Conservation (phyloP, 108 stramenopile species). For the Pseudonitzschia pungens region DNA sequence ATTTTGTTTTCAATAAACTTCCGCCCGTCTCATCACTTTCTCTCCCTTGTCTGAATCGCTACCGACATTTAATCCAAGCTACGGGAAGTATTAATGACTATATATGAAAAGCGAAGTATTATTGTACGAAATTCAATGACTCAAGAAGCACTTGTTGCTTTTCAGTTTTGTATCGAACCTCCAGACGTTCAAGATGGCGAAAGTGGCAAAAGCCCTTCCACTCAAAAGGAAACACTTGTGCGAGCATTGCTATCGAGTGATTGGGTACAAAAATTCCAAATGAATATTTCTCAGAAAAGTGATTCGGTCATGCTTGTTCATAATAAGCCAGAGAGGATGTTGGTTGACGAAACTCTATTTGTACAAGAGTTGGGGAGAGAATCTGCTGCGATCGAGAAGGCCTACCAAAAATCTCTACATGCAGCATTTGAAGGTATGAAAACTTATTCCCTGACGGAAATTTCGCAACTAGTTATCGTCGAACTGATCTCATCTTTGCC, state of each 20-base stretch:
- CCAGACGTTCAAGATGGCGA: slow-evolving; percentile 8
- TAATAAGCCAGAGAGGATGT: slow-evolving; percentile 5
- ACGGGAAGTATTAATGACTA: slow-evolving; percentile 65
- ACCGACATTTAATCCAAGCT: slow-evolving; percentile 39
- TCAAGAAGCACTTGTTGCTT: slow-evolving; percentile 48
- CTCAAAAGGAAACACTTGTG: slow-evolving; percentile 50
- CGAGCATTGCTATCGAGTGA: slow-evolving; percentile 52
- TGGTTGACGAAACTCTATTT: slow-evolving; percentile 36
- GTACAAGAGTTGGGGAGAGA: slow-evolving; percentile 51
- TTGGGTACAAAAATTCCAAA: slow-evolving; percentile 44
- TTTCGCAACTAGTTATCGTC: neutral
- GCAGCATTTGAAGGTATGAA: slow-evolving; percentile 49
- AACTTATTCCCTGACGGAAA: neutral
- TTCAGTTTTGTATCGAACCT: slow-evolving; percentile 50
- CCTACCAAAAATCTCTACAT: slow-evolving; percentile 60
- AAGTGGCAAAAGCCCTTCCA: neutral
- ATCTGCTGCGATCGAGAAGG: slow-evolving; percentile 48
- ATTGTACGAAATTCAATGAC: slow-evolving; percentile 57
- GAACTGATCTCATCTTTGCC: neutral
- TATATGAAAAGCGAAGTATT: slow-evolving; percentile 59
- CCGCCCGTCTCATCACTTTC: neutral
- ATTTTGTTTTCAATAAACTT: neutral
- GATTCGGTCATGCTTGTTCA: slow-evolving; percentile 21
- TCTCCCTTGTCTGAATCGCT: neutral
- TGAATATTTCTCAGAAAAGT: slow-evolving; percentile 34